Evolutionary conservation across 2,329 filamentous ascomycete species (phyloP).

Genomic region (Intubia oerlemansii): DNA sequence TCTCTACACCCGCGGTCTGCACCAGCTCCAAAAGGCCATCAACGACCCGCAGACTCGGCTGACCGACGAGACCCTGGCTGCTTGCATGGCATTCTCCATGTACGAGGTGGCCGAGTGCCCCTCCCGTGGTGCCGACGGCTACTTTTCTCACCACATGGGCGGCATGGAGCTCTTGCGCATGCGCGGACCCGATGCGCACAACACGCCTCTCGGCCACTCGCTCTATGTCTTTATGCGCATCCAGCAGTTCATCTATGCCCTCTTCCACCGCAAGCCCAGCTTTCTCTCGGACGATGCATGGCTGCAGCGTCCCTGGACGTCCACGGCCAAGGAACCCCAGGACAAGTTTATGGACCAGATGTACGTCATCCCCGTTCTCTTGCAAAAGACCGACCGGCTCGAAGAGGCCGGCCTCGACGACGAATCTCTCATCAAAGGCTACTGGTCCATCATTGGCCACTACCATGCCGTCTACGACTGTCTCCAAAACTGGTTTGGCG

Average conservation of each 20-base stretch:
- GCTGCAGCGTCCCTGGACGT: slow-evolving; percentile 7
- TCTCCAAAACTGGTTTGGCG: slow-evolving; percentile 4
- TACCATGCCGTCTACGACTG: slow-evolving; percentile 4
- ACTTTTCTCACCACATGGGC: slow-evolving; percentile 8
- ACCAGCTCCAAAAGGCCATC: slow-evolving; percentile 6
- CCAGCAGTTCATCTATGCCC: slow-evolving; percentile 8
- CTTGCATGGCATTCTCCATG: slow-evolving; percentile 7
- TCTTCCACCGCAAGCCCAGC: slow-evolving; percentile 4
- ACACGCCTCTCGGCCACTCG: slow-evolving; percentile 6
- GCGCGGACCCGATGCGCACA: slow-evolving; percentile 7
- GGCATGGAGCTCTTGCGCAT: slow-evolving; percentile 8
- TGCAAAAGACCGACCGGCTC: slow-evolving; percentile 4
- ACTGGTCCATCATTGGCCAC: slow-evolving; percentile 3
- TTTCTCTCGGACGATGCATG: slow-evolving; percentile 8
- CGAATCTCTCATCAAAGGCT: neutral
- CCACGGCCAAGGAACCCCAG: slow-evolving; percentile 6
- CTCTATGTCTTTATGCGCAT: slow-evolving; percentile 8
- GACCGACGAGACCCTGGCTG: slow-evolving; percentile 8
- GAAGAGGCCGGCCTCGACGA: neutral
- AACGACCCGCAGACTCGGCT: slow-evolving; percentile 1
- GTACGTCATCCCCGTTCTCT: slow-evolving; percentile 6
- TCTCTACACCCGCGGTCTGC: slow-evolving; percentile 6
- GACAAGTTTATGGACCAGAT: slow-evolving; percentile 9
- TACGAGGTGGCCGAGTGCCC: slow-evolving; percentile 10
- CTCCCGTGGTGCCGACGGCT: slow-evolving; percentile 3